Conservation (phyloP, 345 rosid genomes). For the Eutrema yunnanense region DNA sequence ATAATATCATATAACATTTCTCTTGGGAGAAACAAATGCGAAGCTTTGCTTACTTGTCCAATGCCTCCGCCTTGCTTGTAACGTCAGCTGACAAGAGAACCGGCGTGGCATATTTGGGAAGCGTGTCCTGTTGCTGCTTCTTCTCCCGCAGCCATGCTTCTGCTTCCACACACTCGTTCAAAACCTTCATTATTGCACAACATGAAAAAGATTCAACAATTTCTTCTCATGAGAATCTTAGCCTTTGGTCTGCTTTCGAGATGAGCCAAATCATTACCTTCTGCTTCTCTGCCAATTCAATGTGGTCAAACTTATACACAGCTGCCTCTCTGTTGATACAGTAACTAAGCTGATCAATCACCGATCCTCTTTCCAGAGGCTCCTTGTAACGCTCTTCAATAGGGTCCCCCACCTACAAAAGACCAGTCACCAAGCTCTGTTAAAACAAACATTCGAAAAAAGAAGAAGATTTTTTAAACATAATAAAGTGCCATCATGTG, state of each 20-base stretch:
- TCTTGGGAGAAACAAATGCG: background rate
- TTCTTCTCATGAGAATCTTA: background rate
- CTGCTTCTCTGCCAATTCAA: slow-evolving; percentile 79
- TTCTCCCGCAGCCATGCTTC: slow-evolving; percentile 91
- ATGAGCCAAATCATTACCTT: slow-evolving; percentile 40
- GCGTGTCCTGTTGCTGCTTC: slow-evolving; percentile 71
- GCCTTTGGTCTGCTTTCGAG: background rate
- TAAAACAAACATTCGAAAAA: background rate
- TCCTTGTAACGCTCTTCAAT: slow-evolving; percentile 82
- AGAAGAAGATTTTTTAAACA: background rate
- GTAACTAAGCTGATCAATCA: slow-evolving; percentile 61
- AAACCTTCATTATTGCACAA: slow-evolving; percentile 39
- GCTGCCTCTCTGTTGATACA: slow-evolving; percentile 89
- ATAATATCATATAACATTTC: background rate
- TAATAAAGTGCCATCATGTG: background rate
- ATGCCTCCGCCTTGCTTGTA: slow-evolving; percentile 67
- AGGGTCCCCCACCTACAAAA: slow-evolving; percentile 81
- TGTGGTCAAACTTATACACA: slow-evolving; percentile 82
- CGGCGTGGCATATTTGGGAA: slow-evolving; percentile 68
- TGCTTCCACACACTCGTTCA: slow-evolving; percentile 80
- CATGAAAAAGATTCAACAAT: background rate
- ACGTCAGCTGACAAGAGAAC: slow-evolving; percentile 76
- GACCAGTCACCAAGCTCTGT: background rate
- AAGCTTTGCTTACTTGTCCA: slow-evolving; percentile 58
- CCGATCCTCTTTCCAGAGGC: slow-evolving; percentile 57